Evolutionary conservation across 108 stramenopile species (phyloP).

Genomic region (Nitzschia putrida): DNA sequence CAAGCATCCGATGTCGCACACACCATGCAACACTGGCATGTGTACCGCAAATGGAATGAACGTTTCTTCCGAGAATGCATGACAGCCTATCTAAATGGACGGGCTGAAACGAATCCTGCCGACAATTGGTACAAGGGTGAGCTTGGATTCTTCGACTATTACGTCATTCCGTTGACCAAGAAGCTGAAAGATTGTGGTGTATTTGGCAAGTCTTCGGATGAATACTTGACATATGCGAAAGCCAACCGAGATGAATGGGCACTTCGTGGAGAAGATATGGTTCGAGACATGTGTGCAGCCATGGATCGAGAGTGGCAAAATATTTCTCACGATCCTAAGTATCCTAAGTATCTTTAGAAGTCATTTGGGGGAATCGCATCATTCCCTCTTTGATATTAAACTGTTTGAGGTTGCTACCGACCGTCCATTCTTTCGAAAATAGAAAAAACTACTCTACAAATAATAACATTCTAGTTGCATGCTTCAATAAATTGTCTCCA

Average conservation of each 20-base stretch:
- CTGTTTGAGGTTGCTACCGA: too few species aligned
- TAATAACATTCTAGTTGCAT: too few species aligned
- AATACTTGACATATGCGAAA: neutral
- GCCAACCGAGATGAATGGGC: constrained; percentile 10
- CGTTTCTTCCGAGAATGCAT: constrained; percentile 45
- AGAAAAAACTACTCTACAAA: too few species aligned
- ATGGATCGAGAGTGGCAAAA: too few species aligned
- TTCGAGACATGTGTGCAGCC: neutral
- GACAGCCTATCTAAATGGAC: constrained; percentile 31
- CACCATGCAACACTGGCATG: constrained; percentile 50
- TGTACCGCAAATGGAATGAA: constrained; percentile 49
- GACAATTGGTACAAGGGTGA: constrained; percentile 40
- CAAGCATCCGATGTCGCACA: constrained; percentile 51
- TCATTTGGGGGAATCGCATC: too few species aligned
- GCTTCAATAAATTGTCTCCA: too few species aligned
- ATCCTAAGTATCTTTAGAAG: too few species aligned
- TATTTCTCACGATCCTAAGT: too few species aligned
- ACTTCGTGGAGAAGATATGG: neutral
- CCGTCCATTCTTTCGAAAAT: too few species aligned
- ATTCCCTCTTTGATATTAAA: too few species aligned
- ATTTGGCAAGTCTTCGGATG: constrained; percentile 8
- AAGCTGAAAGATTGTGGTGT: constrained; percentile 27
- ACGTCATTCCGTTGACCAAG: constrained; percentile 13
- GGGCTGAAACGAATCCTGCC: constrained; percentile 36
- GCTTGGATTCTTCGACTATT: constrained; percentile 27